A percentile compares a stretch with the other conserved stretches of the same genome.
Evolutionary conservation across 2,329 filamentous ascomycete genomes (phyloP).

Genomic region (Raffaelea albimanens): DNA sequence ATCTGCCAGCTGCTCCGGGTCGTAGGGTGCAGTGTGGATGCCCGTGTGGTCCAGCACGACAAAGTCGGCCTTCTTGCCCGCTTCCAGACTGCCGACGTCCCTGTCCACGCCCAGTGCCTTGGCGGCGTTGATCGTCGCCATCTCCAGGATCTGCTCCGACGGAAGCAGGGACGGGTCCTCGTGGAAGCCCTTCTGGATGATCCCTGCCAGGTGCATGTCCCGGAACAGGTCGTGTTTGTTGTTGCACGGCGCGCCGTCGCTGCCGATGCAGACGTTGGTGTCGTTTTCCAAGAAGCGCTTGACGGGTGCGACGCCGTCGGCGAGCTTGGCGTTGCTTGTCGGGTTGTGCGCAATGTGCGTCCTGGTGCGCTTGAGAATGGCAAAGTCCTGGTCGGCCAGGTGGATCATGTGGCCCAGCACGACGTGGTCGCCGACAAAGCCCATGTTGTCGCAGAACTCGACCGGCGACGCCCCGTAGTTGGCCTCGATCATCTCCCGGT

Average conservation of each 20-base stretch:
- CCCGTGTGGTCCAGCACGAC: slow-evolving; percentile 23
- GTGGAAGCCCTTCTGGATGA: slow-evolving; percentile 17
- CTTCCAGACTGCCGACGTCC: slow-evolving; percentile 29
- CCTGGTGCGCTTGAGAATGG: neutral
- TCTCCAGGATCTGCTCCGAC: slow-evolving; percentile 13
- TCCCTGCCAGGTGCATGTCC: slow-evolving; percentile 10
- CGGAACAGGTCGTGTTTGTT: slow-evolving; percentile 18
- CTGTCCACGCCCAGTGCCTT: slow-evolving; percentile 27
- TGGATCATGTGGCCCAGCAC: slow-evolving; percentile 4
- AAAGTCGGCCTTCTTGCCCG: slow-evolving; percentile 32
- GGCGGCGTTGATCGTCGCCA: slow-evolving; percentile 34
- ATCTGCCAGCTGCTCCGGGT: neutral
- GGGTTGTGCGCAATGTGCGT: slow-evolving; percentile 3
- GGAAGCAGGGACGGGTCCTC: slow-evolving; percentile 9
- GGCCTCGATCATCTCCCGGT: neutral
- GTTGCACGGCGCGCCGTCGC: slow-evolving; percentile 16
- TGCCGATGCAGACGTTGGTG: slow-evolving; percentile 20
- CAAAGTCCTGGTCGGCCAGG: neutral
- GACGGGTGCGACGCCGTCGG: slow-evolving; percentile 2
- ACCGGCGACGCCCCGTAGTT: slow-evolving; percentile 1
- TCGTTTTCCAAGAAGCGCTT: slow-evolving; percentile 13
- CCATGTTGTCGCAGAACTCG: neutral
- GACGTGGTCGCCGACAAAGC: neutral
- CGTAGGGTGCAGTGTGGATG: slow-evolving; percentile 1
- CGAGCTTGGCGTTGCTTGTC: slow-evolving; percentile 4